Base-by-base conservation (phyloP, 2,329 filamentous ascomycete species). In the Passalora sequoiae region DNA sequence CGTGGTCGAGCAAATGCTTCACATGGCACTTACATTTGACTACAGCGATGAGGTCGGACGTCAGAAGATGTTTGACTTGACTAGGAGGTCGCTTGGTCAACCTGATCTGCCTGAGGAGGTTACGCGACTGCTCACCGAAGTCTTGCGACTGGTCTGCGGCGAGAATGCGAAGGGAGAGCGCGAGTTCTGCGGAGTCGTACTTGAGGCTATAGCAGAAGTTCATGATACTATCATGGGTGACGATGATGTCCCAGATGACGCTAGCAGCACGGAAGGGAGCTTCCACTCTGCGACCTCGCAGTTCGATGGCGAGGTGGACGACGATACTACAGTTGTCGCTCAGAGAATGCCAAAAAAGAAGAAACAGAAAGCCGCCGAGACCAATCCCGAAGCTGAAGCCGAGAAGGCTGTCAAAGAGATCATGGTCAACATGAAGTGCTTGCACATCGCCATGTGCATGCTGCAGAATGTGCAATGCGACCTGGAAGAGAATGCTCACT, bases 401-500 rank as follows among this genome's bases (percentile, higher is more conserved):
- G 73, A 74, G 35, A 94, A 89, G 69, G 87, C 86, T 1, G 80
- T 96, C 54, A 83, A 80, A 53, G 89, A 96, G 67, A 92, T 96
- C 61, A 82, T 96, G 72, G 85, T 97, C 64, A 97, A 97, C 71
- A 89, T 96, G 80, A 97, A 97, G 69, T 97, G 92, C 65, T 75
- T 98, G 49, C 86, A 96, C 62, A 96, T 98, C 55, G 89, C 94
- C 19, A 88, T 96, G 66, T 97, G 89, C 72, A 95, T 97, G 86
- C 76, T 98, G 39, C 83, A 94, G 61, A 95, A 97, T 60, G 87
- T 98, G 7, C 77, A 86, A 40, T 87, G 88, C 48, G 86, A 86
- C 59, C 73, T 97, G 27, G 89, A 96, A 66, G 79, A 89, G 55
- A 95, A 95, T 62, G 82, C 85, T 44, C 84, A 94, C 60, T 70